phyloP scores from a whole-genome alignment of 176 grass and related monocot species.

The Oryza meridionalis region DNA sequence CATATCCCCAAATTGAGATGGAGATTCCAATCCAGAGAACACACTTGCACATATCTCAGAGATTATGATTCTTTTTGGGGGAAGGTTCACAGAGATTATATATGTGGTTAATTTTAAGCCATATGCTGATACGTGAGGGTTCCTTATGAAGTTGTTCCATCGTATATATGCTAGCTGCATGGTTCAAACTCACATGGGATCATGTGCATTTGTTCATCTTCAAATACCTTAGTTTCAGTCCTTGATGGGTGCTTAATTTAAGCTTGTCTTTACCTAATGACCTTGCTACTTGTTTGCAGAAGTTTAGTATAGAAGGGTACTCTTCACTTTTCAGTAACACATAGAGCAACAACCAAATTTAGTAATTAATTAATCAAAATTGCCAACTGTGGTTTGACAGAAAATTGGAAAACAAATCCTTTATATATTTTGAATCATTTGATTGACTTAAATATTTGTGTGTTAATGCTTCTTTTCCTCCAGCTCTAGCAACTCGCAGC shows the following conservation, averaged over 20 bases:
- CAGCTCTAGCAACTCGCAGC: no score
- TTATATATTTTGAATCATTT: no score
- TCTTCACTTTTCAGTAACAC: background rate
- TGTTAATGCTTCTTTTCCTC: no score
- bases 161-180: background rate
- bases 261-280: background rate
- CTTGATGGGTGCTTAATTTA: background rate
- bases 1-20: constrained; percentile 22
- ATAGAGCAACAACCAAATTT: background rate
- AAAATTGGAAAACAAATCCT: no score
- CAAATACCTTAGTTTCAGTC: background rate
- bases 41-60: background rate
- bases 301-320: background rate
- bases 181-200: constrained; percentile 16
- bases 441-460: no score
- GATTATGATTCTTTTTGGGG: background rate
- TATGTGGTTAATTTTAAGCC: background rate
- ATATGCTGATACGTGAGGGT: background rate
- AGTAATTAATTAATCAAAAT: background rate
- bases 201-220: constrained; percentile 2
- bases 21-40: background rate
- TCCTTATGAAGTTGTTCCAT: background rate
- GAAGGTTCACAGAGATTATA: background rate
- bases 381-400: no score
- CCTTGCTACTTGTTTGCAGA: background rate